A percentile compares a stretch with the other conserved stretches of the same genome.
Evolutionary conservation across 345 rosid genomes (phyloP).

Genomic region (Trapa incisa): DNA sequence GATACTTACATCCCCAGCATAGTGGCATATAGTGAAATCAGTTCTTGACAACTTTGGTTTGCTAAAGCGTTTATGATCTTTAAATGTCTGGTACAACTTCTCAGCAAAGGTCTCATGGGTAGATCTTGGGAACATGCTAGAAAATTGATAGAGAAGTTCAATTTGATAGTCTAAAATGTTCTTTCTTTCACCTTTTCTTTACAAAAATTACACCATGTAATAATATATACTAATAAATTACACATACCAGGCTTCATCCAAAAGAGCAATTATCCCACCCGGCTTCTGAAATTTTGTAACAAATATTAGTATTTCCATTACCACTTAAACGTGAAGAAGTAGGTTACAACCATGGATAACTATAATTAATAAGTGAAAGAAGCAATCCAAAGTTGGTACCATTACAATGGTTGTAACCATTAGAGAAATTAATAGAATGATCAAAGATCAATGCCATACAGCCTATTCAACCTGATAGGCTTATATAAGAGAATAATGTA

Average conservation of each 20-base stretch:
- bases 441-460: not conserved
- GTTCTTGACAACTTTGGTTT: slow-evolving; percentile 89
- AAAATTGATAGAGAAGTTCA: slow-evolving; percentile 14
- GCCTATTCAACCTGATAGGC: not conserved
- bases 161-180: not conserved
- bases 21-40: slow-evolving; percentile 89
- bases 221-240: not conserved
- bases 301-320: not conserved
- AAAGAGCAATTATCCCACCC: slow-evolving; percentile 94
- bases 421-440: too few species aligned
- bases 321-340: too few species aligned
- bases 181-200: not conserved
- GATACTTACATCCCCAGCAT: slow-evolving; percentile 90
- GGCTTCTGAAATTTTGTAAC: slow-evolving; percentile 61
- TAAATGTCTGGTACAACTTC: slow-evolving; percentile 91
- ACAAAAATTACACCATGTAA: not conserved
- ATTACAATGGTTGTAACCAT: too few species aligned
- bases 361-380: too few species aligned
- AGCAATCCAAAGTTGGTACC: too few species aligned
- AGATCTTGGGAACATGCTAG: slow-evolving; percentile 96
- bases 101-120: slow-evolving; percentile 92
- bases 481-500: slow-evolving; percentile 1
- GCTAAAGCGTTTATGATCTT: slow-evolving; percentile 67
- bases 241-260: slow-evolving; percentile 95
- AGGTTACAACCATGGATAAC: too few species aligned